Evolutionary conservation across 495 filamentous ascomycete genomes (phyloP).

Genomic region (Amniculicola lignicola): DNA sequence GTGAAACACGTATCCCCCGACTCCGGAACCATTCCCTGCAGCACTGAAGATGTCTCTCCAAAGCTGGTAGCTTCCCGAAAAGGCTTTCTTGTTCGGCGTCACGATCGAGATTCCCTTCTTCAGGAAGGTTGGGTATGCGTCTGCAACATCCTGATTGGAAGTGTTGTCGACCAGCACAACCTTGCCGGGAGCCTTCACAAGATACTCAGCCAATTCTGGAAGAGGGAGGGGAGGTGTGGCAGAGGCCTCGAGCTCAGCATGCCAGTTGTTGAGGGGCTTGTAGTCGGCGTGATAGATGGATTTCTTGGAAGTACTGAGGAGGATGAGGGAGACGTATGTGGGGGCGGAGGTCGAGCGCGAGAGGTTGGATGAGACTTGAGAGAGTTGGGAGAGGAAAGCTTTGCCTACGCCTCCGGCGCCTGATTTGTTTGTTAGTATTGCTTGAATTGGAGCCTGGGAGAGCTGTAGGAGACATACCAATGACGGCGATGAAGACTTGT

Average conservation of each 20-base stretch:
- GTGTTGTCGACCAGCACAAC: slow-evolving; percentile 91
- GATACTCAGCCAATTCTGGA: slow-evolving; percentile 65
- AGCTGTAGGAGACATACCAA: slow-evolving; percentile 40
- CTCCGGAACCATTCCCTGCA: slow-evolving; percentile 45
- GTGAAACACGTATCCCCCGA: slow-evolving; percentile 79
- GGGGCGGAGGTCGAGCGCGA: slow-evolving; percentile 49
- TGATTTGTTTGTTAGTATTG: slow-evolving; percentile 39
- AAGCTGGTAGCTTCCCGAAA: slow-evolving; percentile 68
- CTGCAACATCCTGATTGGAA: slow-evolving; percentile 74
- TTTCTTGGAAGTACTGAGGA: slow-evolving; percentile 77
- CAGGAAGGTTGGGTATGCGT: slow-evolving; percentile 74
- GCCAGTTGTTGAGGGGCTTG: slow-evolving; percentile 39
- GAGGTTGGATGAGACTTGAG: slow-evolving; percentile 51
- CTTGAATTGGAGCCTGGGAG: slow-evolving; percentile 10
- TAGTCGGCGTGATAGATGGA: slow-evolving; percentile 64
- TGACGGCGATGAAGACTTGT: slow-evolving; percentile 43
- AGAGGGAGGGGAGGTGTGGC: slow-evolving; percentile 57
- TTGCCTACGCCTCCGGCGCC: slow-evolving; percentile 92
- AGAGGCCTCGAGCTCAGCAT: slow-evolving; percentile 49
- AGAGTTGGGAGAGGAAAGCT: slow-evolving; percentile 81
- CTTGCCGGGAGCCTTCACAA: slow-evolving; percentile 65
- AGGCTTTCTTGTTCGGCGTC: slow-evolving; percentile 97
- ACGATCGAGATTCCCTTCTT: slow-evolving; percentile 79
- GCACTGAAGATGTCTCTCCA: slow-evolving; percentile 79
- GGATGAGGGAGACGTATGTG: slow-evolving; percentile 65